Evolutionary conservation across 441 rosid species (phyloP), one percentile per base, ranked within the genome.

Genomic region (Capsella rubella): DNA sequence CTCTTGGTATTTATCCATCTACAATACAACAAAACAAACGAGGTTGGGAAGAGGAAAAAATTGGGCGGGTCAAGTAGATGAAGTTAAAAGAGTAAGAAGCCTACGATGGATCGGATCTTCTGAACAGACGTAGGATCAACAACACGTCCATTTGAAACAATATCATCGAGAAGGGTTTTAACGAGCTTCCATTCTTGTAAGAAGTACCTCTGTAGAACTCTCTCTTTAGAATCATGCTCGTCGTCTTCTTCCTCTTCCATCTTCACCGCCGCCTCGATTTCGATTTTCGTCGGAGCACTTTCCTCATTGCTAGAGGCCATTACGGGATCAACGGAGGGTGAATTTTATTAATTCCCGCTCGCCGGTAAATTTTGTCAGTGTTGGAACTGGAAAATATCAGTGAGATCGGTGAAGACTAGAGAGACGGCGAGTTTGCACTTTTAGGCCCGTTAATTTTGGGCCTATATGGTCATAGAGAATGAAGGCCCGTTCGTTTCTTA

Each of bases 1-100:
- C 72, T 91, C 89, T 81, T 94, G 97, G 56, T 94, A 94, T 75
- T 90, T 89, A 80, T 92, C 97, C 91, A 92, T 71, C 99, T 92
- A 87, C 71, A 76, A 13, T 53, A 31, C 21, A 40, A 28, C 53
- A 57, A 6, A 28, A 35, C 37, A 59, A 63, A 11, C 42, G 3
- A 39, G 42, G 3, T 45, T 3, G 10, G 42, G 51, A 55, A 21
- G 21, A 32, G 8, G 35, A 51, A 53, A 10, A 59, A 15, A 56
- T 27, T 28, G 14, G 6, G 3, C 18, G 2, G 3, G 50, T 57
- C 32, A 43, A 63, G 39, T 28, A 37, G 53, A 58, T 15, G 3
- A 31, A 55, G 40, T 35, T 42, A 57, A 50, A 14, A 50, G 51
- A 57, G 54, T 34, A 43, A 64, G 55, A 54, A 71, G 34, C 80